A percentile compares a stretch with the other conserved stretches of the same genome.
phyloP scores from a whole-genome alignment of 139 green algal species.

The Chlamydomonas eustigma region DNA sequence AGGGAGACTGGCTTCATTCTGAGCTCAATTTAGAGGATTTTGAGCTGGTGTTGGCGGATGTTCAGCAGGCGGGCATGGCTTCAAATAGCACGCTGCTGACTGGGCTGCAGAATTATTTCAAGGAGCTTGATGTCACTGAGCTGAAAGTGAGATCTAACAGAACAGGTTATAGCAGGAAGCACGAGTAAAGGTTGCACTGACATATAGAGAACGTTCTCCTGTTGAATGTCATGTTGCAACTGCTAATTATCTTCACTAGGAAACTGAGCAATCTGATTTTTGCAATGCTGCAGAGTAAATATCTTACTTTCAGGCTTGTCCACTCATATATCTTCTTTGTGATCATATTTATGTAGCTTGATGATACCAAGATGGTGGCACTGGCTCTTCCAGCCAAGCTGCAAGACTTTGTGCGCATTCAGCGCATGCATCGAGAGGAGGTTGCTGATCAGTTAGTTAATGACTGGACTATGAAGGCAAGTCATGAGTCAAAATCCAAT shows the following conservation, averaged over 20 bases:
- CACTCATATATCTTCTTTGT: no score
- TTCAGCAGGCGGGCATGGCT: constrained; percentile 29
- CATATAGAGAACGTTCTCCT: no score
- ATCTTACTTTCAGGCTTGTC: no score
- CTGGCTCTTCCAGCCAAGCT: constrained; percentile 43
- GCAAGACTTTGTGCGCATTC: constrained; percentile 47
- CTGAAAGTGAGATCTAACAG: constrained; percentile 25
- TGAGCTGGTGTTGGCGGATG: constrained; percentile 28
- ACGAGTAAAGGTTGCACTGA: no score
- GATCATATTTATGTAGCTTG: no score
- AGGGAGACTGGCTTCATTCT: no score
- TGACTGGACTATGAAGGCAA: constrained; percentile 67
- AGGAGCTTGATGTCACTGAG: constrained; percentile 47
- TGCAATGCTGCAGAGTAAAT: no score
- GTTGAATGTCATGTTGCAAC: no score
- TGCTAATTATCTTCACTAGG: no score
- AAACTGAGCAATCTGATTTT: no score
- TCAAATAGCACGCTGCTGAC: constrained; percentile 38
- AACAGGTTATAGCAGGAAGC: no score
- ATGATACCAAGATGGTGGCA: constrained; percentile 31
- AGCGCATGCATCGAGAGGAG: constrained; percentile 40
- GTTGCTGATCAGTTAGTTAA: constrained; percentile 40
- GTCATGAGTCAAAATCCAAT: background rate
- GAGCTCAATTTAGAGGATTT: constrained; percentile 9
- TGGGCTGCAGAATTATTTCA: constrained; percentile 48